Evolutionary conservation across 768 basidiomycete genomes (phyloP).

Genomic region (Candolleomyces eurysporus): DNA sequence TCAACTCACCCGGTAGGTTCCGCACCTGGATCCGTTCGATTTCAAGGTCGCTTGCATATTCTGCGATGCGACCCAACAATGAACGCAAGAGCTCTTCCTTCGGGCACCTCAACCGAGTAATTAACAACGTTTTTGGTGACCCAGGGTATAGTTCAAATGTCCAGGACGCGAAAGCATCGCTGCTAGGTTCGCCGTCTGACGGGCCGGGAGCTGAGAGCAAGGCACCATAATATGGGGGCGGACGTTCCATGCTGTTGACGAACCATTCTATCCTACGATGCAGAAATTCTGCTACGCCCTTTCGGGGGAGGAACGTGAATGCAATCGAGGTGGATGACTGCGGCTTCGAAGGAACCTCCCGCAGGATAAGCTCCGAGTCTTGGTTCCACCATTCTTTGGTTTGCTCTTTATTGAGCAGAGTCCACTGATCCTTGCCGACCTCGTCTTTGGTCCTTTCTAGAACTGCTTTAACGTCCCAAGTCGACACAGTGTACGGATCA

Average conservation of each 20-base stretch:
- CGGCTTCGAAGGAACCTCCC: conserved; percentile 22
- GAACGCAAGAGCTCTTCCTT: conserved; percentile 29
- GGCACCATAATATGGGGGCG: conserved; percentile 10
- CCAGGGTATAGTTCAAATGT: conserved; percentile 18
- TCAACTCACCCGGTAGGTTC: conserved; percentile 32
- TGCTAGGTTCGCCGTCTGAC: neutral
- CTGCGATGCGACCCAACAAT: conserved; percentile 25
- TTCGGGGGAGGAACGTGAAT: conserved; percentile 24
- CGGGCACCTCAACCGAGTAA: conserved; percentile 25
- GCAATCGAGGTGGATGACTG: neutral
- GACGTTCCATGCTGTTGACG: conserved; percentile 15
- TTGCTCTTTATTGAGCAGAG: conserved; percentile 29
- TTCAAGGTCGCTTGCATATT: conserved; percentile 20
- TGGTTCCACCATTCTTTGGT: conserved; percentile 32
- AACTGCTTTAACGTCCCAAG: conserved; percentile 29
- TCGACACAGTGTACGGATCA: conserved; percentile 30
- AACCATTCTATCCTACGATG: conserved; percentile 18
- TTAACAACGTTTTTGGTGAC: conserved; percentile 14
- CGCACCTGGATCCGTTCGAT: conserved; percentile 43
- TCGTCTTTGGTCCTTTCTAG: neutral
- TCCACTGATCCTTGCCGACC: conserved; percentile 11
- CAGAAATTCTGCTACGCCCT: conserved; percentile 29
- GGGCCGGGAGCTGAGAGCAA: too few species aligned
- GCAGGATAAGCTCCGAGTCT: conserved; percentile 37
- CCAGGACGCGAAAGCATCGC: conserved; percentile 25